Evolutionary conservation across 2,329 filamentous ascomycete species (phyloP), one percentile per base, ranked within the genome.

Genomic region (Colletotrichum melonis): DNA sequence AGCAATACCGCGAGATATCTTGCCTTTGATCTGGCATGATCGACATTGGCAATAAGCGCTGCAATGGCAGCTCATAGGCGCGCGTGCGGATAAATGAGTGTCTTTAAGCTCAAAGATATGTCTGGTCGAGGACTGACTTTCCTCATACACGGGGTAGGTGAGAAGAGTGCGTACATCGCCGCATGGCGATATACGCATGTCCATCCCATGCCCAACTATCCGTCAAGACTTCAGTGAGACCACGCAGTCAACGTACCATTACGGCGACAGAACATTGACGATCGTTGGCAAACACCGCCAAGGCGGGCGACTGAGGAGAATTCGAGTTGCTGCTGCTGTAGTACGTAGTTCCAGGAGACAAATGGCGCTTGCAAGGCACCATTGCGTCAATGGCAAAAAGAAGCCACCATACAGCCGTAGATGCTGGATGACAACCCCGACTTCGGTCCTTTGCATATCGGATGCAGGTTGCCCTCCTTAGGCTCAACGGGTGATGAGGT

Each of bases 381-480:
- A 38, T 58, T 59, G 35, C 64, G 64, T 26, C 64, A 60, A 19
- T 32, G 24, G 35, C 32, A 19, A 11, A 24, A 16, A 3, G 35
- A 35, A 71, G 63, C 46, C 24, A 58, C 46, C 35, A 19, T 22
- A 38, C 38, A 16, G 26, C 19, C n/a, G 9, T 32, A 46, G 16
- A 54, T 19, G 28, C 54, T 24, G 49, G 32, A 35, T n/a, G 49
- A 26, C 32, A 22, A 49, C 28, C 19, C 62, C 38, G 49, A 42
- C 63, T 54, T 49, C 56, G 68, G 72, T 49, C 11, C 55, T n/a
- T 26, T 58, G 72, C 67, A 67, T 58, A 54, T 67, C 56, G 32
- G 62, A 28, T 28, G 54, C 71, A 35, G 46, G 12, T 49, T 46
- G 42, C 19, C 19, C 42, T 49, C 28, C 6, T 60, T 28, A 22